phyloP scores from a whole-genome alignment of 257 asterid species.

The Nicotiana sylvestris region DNA sequence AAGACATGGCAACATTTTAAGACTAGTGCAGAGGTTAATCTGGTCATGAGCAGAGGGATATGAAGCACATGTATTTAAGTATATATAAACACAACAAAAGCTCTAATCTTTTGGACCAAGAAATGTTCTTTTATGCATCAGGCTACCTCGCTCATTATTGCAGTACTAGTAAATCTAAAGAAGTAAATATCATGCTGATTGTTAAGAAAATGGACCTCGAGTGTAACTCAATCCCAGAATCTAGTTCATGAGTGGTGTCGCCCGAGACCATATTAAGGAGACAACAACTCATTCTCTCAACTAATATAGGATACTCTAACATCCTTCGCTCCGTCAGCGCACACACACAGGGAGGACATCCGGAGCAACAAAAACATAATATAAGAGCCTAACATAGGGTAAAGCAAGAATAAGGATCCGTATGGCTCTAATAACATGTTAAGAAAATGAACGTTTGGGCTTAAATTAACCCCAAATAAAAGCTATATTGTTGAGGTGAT shows the following conservation, averaged over 20 bases:
- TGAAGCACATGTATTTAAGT: neutral
- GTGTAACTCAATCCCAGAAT: neutral
- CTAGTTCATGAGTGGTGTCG: neutral
- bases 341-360: no score
- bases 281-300: neutral
- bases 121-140: neutral
- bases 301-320: neutral
- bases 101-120: neutral
- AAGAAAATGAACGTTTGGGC: no score
- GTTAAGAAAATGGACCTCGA: neutral
- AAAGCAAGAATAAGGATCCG: no score
- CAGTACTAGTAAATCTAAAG: neutral
- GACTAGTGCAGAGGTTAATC: neutral
- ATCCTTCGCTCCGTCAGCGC: no score
- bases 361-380: no score
- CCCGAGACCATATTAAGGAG: neutral
- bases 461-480: no score
- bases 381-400: no score
- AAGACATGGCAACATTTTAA: no score
- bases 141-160: neutral
- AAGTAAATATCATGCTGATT: no score
- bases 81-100: neutral
- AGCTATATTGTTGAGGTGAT: no score
- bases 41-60: neutral
- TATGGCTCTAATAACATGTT: no score